These are phyloP conservation scores for Scedosporium dehoogii DNA, from an alignment of 2,329 filamentous ascomycete species.

Conservation along the genomic window DNA sequence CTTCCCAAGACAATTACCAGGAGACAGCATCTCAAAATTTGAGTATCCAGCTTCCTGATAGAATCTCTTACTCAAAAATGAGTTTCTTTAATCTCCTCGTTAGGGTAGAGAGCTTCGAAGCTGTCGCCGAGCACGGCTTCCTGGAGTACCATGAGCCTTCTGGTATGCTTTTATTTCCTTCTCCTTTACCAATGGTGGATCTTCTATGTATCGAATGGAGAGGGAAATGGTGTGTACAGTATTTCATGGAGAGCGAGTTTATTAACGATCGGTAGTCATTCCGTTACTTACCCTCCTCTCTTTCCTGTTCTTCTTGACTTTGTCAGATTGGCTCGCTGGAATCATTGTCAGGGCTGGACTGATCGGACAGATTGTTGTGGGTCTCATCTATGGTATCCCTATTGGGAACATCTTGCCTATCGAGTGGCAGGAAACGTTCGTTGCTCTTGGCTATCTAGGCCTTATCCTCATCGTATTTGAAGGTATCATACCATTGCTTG, in stretches of 20 bases:
- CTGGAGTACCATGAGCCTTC: slow-evolving; percentile 28
- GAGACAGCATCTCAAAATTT: background rate
- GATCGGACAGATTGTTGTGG: slow-evolving; percentile 35
- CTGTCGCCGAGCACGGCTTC: slow-evolving; percentile 15
- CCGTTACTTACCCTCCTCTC: slow-evolving; percentile 30
- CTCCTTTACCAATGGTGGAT: background rate
- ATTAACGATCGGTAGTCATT: slow-evolving; percentile 18
- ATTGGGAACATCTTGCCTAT: slow-evolving; percentile 31
- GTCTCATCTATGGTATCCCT: slow-evolving; percentile 34
- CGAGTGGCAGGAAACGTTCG: slow-evolving; percentile 34
- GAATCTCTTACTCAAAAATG: background rate
- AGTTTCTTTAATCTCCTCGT: background rate
- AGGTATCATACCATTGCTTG: slow-evolving; percentile 12
- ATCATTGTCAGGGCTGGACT: slow-evolving; percentile 32
- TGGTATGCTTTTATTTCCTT: slow-evolving; percentile 18
- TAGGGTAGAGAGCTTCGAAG: background rate
- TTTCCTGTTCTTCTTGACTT: slow-evolving; percentile 32
- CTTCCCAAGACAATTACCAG: background rate
- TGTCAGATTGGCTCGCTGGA: slow-evolving; percentile 29
- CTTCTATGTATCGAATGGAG: background rate
- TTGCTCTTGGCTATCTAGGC: slow-evolving; percentile 35
- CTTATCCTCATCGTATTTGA: slow-evolving; percentile 40
- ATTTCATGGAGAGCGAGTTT: background rate
- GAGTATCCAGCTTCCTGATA: background rate
- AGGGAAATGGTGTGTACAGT: background rate